Percentiles rank a stretch among this genome's conserved stretches.
These are phyloP conservation scores for Helicosporidium sp. DNA, from an alignment of 139 green algal species.

Conservation along the genomic window DNA sequence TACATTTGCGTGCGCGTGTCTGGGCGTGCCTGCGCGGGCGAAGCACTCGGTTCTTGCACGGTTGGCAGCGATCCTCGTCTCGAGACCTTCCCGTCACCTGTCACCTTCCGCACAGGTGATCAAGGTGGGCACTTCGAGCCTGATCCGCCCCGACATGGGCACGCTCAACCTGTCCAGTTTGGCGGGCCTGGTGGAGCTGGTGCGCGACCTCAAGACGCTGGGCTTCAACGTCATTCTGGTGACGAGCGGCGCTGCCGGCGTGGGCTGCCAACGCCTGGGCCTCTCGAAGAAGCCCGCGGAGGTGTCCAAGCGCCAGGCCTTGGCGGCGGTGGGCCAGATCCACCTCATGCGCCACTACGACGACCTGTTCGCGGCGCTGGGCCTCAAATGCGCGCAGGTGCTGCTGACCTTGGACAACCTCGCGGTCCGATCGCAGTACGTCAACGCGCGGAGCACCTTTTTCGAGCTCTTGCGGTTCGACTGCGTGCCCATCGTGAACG, in stretches of 20 bases:
- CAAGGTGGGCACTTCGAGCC: constrained; percentile 69
- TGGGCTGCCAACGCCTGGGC: constrained; percentile 60
- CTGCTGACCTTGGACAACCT: constrained; percentile 83
- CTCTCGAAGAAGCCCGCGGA: constrained; percentile 34
- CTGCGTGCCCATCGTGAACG: constrained; percentile 77
- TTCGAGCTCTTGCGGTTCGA: constrained; percentile 54
- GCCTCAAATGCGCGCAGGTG: constrained; percentile 64
- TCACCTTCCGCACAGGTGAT: constrained; percentile 48
- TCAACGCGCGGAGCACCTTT: constrained; percentile 78
- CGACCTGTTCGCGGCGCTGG: constrained; percentile 63
- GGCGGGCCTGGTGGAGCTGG: constrained; percentile 47
- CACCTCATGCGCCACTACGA: constrained; percentile 87
- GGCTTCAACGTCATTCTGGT: constrained; percentile 72
- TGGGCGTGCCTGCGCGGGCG: too few species aligned
- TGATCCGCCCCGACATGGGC: constrained; percentile 44
- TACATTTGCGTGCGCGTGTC: not conserved
- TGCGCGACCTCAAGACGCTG: constrained; percentile 14
- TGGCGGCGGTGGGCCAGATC: constrained; percentile 64
- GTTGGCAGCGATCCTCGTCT: too few species aligned
- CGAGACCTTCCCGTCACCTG: not conserved
- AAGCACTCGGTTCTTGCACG: too few species aligned
- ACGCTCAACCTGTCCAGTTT: constrained; percentile 59
- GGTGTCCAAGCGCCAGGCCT: constrained; percentile 63
- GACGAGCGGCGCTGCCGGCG: constrained; percentile 66
- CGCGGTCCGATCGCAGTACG: constrained; percentile 56